Evolutionary conservation across 345 rosid species (phyloP), one percentile per base, ranked within the genome.

Genomic region (Populus nigra): DNA sequence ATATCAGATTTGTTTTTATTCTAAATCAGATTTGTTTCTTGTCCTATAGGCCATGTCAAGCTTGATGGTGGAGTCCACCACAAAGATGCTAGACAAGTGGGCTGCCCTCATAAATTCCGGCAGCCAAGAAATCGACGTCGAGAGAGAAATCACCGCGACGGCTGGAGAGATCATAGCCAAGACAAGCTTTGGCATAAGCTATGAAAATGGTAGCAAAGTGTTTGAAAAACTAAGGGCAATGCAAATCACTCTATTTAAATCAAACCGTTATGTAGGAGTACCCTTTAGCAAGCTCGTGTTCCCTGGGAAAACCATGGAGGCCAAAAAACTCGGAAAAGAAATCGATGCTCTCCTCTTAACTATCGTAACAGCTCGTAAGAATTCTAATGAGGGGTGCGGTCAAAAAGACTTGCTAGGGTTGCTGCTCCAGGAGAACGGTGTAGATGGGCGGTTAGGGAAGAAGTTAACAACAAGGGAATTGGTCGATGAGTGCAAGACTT

Each of bases 401-500:
- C 84, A 83, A 23, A 79, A 73, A 18, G 94, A 93, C 81, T 84
- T 96, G 78, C 82, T 96, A 0, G 95, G 96, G 36, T 43, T 91
- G 55, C 79, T 94, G 84, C 75, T 91, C 20, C 84, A 83, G 65
- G 88, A 61, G 20, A 79, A 49, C 39, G 49, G 33, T 0, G 76
- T 31, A 3, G 91, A 89, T 33, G 89, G 88, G 1, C 75, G 68
- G 22, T 12, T 17, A 3, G 86, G 84, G 77, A 90, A 86, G 86
- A 84, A 53, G 6, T 73, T 96, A 76, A 86, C 92, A 25, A 79
- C 88, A 1, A 78, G 84, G 69, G 94, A 93, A 68, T 81, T 96
- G 17, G 90, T 96, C 1, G 98, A 96, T 33, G 98, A 96, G 85
- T 92, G 98, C 86, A 96, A 96, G 80, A 96, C 99, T 4, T 92